phyloP scores from a whole-genome alignment of 108 stramenopile genomes.

The Nitzschia sp. region DNA sequence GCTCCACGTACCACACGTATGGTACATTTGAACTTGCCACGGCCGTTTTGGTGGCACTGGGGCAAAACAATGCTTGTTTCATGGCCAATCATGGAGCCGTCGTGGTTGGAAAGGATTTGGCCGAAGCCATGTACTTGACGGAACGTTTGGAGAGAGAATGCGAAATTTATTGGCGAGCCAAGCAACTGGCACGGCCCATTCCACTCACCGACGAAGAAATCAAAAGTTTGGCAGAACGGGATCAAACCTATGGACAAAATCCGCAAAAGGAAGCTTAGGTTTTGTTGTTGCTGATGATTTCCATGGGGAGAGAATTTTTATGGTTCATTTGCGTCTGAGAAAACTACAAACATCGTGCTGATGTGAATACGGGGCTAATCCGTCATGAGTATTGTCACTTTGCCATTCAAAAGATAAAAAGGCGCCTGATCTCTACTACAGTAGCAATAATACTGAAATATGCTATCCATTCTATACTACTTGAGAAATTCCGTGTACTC shows the following conservation, averaged over 20 bases:
- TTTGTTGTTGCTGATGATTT: not conserved
- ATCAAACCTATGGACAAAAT: conserved; percentile 28
- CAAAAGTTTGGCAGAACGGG: conserved; percentile 1
- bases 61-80: conserved; percentile 22
- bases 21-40: conserved; percentile 20
- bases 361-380: too few species aligned
- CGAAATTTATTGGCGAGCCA: conserved; percentile 23
- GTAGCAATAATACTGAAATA: too few species aligned
- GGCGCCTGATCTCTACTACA: too few species aligned
- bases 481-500: too few species aligned
- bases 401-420: too few species aligned
- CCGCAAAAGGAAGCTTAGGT: not conserved
- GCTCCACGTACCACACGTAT: conserved; percentile 25
- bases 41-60: conserved; percentile 7
- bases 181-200: conserved; percentile 22
- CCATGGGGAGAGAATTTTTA: too few species aligned
- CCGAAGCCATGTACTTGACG: conserved; percentile 18
- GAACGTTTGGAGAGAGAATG: conserved; percentile 29
- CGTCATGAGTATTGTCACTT: too few species aligned
- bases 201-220: conserved; percentile 19
- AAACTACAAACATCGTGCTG: too few species aligned
- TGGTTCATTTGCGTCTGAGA: too few species aligned
- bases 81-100: conserved; percentile 31
- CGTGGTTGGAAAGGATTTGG: conserved; percentile 27
- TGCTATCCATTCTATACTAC: too few species aligned